Percentiles rank a stretch among this genome's conserved stretches.
Evolutionary conservation across 306 rosid species (phyloP).

Genomic region (Canavalia gladiata): DNA sequence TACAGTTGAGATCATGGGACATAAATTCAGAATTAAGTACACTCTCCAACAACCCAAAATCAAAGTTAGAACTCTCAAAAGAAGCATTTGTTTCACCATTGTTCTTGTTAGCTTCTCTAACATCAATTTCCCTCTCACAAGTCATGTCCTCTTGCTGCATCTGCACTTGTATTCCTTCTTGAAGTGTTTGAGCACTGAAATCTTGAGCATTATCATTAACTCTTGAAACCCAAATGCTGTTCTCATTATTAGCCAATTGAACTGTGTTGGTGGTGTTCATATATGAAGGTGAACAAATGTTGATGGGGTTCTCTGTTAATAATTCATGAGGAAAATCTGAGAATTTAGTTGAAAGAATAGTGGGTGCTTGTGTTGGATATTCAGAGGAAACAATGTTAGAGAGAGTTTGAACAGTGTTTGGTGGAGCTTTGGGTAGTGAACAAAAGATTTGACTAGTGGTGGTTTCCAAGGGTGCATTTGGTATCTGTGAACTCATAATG

Average conservation of each 20-base stretch:
- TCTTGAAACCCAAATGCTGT: conserved; percentile 49
- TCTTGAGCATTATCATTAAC: conserved; percentile 47
- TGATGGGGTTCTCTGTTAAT: conserved; percentile 27
- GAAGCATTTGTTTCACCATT: conserved; percentile 41
- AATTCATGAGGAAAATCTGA: conserved; percentile 37
- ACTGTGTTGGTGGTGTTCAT: conserved; percentile 31
- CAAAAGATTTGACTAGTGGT: conserved; percentile 28
- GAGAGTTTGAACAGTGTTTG: conserved; percentile 39
- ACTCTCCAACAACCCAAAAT: conserved; percentile 71
- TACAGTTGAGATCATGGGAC: conserved; percentile 57
- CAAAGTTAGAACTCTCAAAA: conserved; percentile 60
- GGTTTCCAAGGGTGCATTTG: conserved; percentile 42
- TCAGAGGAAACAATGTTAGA: conserved; percentile 31
- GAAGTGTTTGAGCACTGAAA: conserved; percentile 29
- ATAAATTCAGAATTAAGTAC: conserved; percentile 60
- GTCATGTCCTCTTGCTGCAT: conserved; percentile 47
- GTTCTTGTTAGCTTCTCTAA: conserved; percentile 30
- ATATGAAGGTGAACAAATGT: conserved; percentile 51
- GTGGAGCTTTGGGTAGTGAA: conserved; percentile 40
- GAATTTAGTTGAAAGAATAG: conserved; percentile 23
- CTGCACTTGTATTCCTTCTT: conserved; percentile 43
- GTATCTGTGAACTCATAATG: conserved; percentile 37
- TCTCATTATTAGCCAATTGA: conserved; percentile 48
- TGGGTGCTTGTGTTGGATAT: conserved; percentile 48
- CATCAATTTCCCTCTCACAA: conserved; percentile 45